Evolutionary conservation across 352 stramenopile species (phyloP).

Genomic region (Elongisporangium senticosum): DNA sequence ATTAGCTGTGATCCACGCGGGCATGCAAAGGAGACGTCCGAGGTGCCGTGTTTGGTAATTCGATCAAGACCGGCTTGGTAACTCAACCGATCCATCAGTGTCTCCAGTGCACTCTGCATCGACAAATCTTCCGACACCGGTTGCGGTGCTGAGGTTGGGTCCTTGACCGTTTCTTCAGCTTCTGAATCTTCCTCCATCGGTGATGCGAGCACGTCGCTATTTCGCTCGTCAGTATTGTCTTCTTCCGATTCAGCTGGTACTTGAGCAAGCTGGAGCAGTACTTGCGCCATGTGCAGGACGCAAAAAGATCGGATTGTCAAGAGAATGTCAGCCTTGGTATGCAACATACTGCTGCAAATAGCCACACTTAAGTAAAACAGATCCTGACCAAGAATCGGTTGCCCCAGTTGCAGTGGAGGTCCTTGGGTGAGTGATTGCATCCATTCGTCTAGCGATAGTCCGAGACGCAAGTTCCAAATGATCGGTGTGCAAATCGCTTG

Average conservation of each 20-base stretch:
- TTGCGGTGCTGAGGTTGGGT: not conserved
- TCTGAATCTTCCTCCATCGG: conserved; percentile 11
- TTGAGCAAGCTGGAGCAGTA: conserved; percentile 57
- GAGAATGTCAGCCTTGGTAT: conserved; percentile 73
- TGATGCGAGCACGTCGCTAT: not conserved
- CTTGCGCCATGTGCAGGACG: conserved; percentile 74
- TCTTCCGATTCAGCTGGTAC: conserved; percentile 54
- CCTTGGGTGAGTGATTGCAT: conserved; percentile 35
- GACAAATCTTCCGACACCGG: conserved; percentile 1
- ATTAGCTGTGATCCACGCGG: conserved; percentile 51
- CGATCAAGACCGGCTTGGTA: conserved; percentile 33
- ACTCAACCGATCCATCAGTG: conserved; percentile 47
- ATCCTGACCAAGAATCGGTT: conserved; percentile 68
- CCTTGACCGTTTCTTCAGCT: conserved; percentile 3
- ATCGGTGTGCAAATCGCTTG: conserved; percentile 45
- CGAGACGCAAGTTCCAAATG: conserved; percentile 37
- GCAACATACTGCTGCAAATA: conserved; percentile 74
- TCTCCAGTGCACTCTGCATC: conserved; percentile 42
- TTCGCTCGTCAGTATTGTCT: conserved; percentile 22
- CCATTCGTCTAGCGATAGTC: conserved; percentile 39
- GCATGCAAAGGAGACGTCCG: conserved; percentile 4
- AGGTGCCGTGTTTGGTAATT: conserved; percentile 5
- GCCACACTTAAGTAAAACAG: conserved; percentile 70
- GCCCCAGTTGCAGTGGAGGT: conserved; percentile 42
- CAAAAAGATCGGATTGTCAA: conserved; percentile 73